These are phyloP conservation scores for Penicillium concentricum DNA, from an alignment of 2,329 filamentous ascomycete genomes.

Conservation along the genomic window DNA sequence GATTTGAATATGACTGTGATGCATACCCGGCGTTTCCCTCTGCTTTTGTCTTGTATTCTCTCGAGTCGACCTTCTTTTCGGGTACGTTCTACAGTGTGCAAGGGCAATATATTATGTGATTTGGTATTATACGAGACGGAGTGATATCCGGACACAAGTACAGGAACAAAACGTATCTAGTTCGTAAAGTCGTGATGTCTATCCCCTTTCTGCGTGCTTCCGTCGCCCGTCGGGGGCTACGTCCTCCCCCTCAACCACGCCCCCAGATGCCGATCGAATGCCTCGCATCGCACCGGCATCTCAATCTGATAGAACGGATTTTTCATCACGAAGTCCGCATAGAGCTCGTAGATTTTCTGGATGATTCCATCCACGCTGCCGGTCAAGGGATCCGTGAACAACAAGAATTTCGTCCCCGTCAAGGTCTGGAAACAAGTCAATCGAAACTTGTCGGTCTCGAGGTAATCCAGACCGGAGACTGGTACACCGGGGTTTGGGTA, in stretches of 20 bases:
- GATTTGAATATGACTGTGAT: slow-evolving; percentile 32
- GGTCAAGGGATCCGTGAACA: slow-evolving; percentile 90
- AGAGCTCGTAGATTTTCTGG: slow-evolving; percentile 86
- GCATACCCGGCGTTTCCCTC: slow-evolving; percentile 39
- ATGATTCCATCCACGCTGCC: slow-evolving; percentile 80
- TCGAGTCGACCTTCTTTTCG: slow-evolving; percentile 10
- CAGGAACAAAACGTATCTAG: slow-evolving; percentile 20
- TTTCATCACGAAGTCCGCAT: slow-evolving; percentile 98
- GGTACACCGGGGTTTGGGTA: slow-evolving; percentile 34
- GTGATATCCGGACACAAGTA: slow-evolving; percentile 6
- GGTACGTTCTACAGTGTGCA: slow-evolving; percentile 15
- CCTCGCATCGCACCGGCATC: slow-evolving; percentile 94
- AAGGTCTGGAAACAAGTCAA: slow-evolving; percentile 94
- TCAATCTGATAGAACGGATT: slow-evolving; percentile 98
- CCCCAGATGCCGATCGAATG: slow-evolving; percentile 82
- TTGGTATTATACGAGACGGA: slow-evolving; percentile 22
- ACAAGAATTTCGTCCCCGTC: slow-evolving; percentile 90
- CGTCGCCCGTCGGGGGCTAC: slow-evolving; percentile 31
- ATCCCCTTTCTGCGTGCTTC: slow-evolving; percentile 1
- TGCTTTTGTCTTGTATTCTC: slow-evolving; percentile 23
- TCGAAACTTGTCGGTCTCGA: slow-evolving; percentile 92
- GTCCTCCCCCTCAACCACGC: slow-evolving; percentile 70
- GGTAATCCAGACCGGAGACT: slow-evolving; percentile 74
- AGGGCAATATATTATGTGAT: slow-evolving; percentile 22
- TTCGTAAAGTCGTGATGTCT: slow-evolving; percentile 24